Evolutionary conservation across 176 grass and related monocot species (phyloP), one percentile per base, ranked within the genome.

Genomic region (Elaeis guineensis): DNA sequence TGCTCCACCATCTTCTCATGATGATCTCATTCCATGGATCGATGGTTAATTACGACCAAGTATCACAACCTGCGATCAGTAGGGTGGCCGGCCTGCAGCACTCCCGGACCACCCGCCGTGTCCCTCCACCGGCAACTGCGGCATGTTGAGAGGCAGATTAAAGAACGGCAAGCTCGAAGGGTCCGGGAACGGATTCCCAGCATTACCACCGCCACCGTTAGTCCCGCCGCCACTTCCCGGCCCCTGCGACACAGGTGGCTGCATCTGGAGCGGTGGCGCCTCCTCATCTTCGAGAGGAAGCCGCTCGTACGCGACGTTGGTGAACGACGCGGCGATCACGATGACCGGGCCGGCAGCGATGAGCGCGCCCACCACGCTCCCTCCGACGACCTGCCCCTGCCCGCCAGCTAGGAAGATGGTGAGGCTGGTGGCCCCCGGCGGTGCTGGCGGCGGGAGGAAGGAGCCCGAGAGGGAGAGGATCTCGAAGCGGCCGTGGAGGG

Each of bases 271-370:
- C 0, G 60, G 69, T 4, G 69, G 72, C 11, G 65, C 84, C 22
- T 98, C 87, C 24, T 70, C 78, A 14, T 98, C 93, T n/a, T 98
- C 84, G 11, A 98, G 84, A 4, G 94, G 94, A 57, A 98, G 70
- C 66, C 93, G 79, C 74, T 98, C 94, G 75, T 98, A 98, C 0
- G 88, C 94, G 44, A 98, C 94, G 94, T 98, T 98, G 76, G 87
- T 92, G 76, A 98, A 98, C 9, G 94, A 98, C 8, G 94, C 88
- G 1, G 82, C 88, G 14, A 98, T 81, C 25, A 98, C 78, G 52
- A 98, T 71, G 4, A 98, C 88, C 5, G 94, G 94, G 17, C 94
- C 94, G 0, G 73, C 88, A 0, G 94, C 85, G 6, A 98, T 83
- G 32, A 98, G 85, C 50, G 79, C 52, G 14, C 94, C 94, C 18